Conservation (phyloP, 257 asterid genomes). For the Nicotiana noctiflora region DNA sequence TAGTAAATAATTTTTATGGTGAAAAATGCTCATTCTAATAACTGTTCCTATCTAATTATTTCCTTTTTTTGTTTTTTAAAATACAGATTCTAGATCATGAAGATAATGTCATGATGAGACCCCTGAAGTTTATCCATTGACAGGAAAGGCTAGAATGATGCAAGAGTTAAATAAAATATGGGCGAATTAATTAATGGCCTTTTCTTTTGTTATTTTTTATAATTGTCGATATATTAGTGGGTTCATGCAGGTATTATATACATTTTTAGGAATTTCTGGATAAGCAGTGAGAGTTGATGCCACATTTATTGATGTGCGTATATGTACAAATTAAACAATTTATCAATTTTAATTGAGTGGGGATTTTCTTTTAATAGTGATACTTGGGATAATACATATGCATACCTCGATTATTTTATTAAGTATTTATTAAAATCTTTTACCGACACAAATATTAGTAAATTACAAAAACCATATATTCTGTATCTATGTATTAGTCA, state of each 20-base stretch:
- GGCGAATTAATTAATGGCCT: neutral
- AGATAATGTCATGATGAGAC: conserved; percentile 93
- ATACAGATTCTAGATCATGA: conserved; percentile 80
- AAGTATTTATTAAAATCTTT: too few relatives aligned
- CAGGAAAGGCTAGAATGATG: neutral
- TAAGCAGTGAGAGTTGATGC: neutral
- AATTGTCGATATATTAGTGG: neutral
- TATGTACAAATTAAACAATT: too few relatives aligned
- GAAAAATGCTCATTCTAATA: neutral
- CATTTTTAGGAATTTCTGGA: too few relatives aligned
- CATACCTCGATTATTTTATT: too few relatives aligned
- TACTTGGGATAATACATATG: too few relatives aligned
- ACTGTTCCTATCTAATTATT: neutral
- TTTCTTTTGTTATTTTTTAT: neutral
- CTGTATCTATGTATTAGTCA: too few relatives aligned
- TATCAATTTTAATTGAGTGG: neutral
- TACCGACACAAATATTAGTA: too few relatives aligned
- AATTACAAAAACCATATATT: too few relatives aligned
- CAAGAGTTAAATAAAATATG: neutral
- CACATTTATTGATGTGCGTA: neutral
- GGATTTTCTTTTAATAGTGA: too few relatives aligned
- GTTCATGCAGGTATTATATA: neutral
- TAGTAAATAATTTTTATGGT: too few relatives aligned
- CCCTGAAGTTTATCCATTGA: conserved; percentile 42
- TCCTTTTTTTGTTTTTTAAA: neutral